Conservation (phyloP, 2,329 filamentous ascomycete genomes). For the Pseudopithomyces maydicus region DNA sequence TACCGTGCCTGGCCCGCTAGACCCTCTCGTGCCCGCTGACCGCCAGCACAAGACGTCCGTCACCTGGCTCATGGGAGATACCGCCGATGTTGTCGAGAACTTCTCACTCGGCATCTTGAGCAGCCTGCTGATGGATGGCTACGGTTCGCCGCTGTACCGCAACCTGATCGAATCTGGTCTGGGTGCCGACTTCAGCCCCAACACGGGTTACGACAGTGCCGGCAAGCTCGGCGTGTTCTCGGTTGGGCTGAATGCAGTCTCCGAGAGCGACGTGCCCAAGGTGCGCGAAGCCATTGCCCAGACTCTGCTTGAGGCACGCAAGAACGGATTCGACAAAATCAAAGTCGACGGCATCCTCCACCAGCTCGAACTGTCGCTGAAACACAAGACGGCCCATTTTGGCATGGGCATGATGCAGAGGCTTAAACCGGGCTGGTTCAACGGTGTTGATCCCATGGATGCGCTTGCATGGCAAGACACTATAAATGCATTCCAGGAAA, state of each 20-base stretch:
- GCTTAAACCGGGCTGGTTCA: conserved; percentile 92
- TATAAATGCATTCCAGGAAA: conserved; percentile 78
- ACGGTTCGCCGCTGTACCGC: conserved; percentile 90
- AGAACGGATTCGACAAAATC: conserved; percentile 81
- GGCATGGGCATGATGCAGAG: conserved; percentile 89
- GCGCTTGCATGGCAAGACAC: conserved; percentile 91
- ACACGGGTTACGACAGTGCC: conserved; percentile 86
- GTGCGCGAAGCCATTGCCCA: conserved; percentile 75
- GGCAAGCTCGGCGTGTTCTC: conserved; percentile 83
- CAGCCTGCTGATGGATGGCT: conserved; percentile 87
- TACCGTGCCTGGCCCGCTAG: conserved; percentile 77
- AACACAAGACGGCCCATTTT: conserved; percentile 96
- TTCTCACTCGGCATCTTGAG: conserved; percentile 85
- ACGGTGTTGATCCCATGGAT: conserved; percentile 89
- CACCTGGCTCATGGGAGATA: conserved; percentile 88
- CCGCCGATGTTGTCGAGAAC: conserved; percentile 80
- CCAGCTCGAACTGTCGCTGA: conserved; percentile 88
- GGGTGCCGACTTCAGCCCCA: conserved; percentile 92
- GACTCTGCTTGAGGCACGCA: conserved; percentile 71
- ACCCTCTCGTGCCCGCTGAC: conserved; percentile 82
- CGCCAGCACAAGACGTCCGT: conserved; percentile 93
- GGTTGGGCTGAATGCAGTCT: conserved; percentile 87
- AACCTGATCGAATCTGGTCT: conserved; percentile 87
- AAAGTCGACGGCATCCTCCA: conserved; percentile 96
- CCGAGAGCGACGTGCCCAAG: conserved; percentile 75